phyloP scores from a whole-genome alignment of 805 yeast species.

The Candida oleophila region DNA sequence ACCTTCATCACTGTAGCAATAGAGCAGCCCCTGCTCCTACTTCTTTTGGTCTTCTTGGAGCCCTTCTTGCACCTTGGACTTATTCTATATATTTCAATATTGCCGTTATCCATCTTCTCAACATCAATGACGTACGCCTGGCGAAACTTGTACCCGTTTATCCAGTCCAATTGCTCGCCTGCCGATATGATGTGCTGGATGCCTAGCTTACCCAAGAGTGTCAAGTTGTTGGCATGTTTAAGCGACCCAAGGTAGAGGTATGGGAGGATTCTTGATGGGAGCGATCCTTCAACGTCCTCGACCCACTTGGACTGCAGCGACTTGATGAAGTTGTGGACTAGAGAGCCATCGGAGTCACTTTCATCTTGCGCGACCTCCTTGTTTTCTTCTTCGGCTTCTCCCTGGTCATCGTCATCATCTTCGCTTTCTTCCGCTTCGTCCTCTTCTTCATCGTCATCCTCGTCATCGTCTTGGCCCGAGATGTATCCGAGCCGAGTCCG shows the following conservation, averaged over 20 bases:
- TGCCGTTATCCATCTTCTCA: conserved; percentile 26
- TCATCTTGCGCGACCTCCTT: background rate
- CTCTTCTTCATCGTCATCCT: conserved; percentile 13
- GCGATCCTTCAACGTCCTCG: conserved; percentile 54
- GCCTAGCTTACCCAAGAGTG: conserved; percentile 60
- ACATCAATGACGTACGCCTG: conserved; percentile 19
- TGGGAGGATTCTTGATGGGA: conserved; percentile 82
- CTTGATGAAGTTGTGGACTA: background rate
- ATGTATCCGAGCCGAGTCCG: conserved; percentile 27
- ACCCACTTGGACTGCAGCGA: conserved; percentile 25
- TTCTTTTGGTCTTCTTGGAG: background rate
- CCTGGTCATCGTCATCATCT: background rate
- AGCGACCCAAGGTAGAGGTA: conserved; percentile 85
- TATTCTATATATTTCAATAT: conserved; percentile 30
- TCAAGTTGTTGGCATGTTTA: conserved; percentile 73
- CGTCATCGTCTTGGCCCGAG: conserved; percentile 20
- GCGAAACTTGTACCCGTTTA: conserved; percentile 32
- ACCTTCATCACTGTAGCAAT: conserved; percentile 58
- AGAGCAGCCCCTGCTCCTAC: conserved; percentile 7
- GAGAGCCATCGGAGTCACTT: background rate
- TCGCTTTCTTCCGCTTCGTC: conserved; percentile 2
- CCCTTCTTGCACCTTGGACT: conserved; percentile 13
- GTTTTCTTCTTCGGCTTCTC: background rate
- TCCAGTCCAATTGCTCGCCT: conserved; percentile 78
- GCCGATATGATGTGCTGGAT: conserved; percentile 79